Evolutionary conservation across 805 yeast genomes (phyloP).

Genomic region (Yarrowia sp.): DNA sequence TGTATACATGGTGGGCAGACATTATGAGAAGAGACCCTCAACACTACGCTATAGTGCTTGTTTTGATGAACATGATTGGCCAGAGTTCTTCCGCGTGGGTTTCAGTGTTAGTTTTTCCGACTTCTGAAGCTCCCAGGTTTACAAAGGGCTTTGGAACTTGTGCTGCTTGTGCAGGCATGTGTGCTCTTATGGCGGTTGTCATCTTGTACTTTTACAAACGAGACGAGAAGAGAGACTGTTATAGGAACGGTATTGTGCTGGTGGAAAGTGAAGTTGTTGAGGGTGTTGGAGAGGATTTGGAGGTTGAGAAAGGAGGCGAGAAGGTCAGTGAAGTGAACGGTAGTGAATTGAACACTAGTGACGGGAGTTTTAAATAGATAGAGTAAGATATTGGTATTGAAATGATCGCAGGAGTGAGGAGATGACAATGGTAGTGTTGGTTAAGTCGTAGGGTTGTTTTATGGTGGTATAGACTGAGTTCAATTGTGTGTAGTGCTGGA

Average conservation of each 20-base stretch:
- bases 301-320: neutral
- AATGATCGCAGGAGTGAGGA: no score
- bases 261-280: neutral
- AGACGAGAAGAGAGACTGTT: conserved; percentile 49
- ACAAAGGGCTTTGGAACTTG: conserved; percentile 34
- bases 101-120: conserved; percentile 44
- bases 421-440: no score
- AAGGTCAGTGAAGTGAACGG: neutral
- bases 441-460: no score
- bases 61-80: conserved; percentile 50
- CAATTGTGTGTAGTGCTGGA: no score
- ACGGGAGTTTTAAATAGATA: no score
- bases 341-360: no score
- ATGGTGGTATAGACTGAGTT: no score
- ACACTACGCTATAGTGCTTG: conserved; percentile 50
- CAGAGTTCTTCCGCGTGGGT: conserved; percentile 55
- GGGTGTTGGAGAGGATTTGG: neutral
- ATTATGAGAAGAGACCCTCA: conserved; percentile 48
- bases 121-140: conserved; percentile 36
- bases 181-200: conserved; percentile 34
- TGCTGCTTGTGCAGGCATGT: conserved; percentile 29
- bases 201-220: conserved; percentile 55
- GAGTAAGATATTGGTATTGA: no score
- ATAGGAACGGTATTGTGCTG: conserved; percentile 46
- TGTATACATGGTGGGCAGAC: neutral